phyloP scores from a whole-genome alignment of 768 basidiomycete genomes.

The Megacollybia marginata region DNA sequence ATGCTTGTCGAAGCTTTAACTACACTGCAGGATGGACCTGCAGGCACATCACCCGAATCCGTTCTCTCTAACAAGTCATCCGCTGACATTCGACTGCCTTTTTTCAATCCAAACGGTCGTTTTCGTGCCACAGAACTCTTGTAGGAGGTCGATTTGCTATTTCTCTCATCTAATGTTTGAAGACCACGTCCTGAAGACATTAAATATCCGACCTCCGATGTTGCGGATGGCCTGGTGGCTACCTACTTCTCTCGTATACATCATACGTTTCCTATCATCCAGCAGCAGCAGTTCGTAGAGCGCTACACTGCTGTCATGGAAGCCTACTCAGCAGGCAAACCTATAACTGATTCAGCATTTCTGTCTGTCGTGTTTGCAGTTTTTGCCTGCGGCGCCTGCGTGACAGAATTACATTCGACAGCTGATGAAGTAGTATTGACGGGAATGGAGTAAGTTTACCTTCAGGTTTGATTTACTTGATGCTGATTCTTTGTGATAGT shows the following conservation, averaged over 20 bases:
- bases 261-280: constrained; percentile 12
- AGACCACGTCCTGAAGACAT: constrained; percentile 10
- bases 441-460: constrained; percentile 9
- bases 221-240: constrained; percentile 11
- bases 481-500: background rate
- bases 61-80: background rate
- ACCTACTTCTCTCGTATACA: constrained; percentile 10
- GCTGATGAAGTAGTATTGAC: constrained; percentile 4
- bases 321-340: constrained; percentile 3
- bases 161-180: background rate
- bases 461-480: background rate
- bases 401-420: background rate
- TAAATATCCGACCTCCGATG: constrained; percentile 7
- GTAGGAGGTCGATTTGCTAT: constrained; percentile 1
- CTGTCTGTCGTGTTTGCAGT: constrained; percentile 10
- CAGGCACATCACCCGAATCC: constrained; percentile 4
- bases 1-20: constrained; percentile 11
- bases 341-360: constrained; percentile 7
- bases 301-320: constrained; percentile 10
- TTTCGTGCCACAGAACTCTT: constrained; percentile 5
- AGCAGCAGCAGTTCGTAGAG: constrained; percentile 11
- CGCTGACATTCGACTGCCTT: constrained; percentile 6
- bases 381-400: constrained; percentile 12
- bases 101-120: constrained; percentile 4
- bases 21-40: constrained; percentile 2